A percentile compares a stretch with the other conserved stretches of the same genome.
These are phyloP conservation scores for Phytophthora tubulina DNA, from an alignment of 352 stramenopile species.

Conservation along the genomic window DNA sequence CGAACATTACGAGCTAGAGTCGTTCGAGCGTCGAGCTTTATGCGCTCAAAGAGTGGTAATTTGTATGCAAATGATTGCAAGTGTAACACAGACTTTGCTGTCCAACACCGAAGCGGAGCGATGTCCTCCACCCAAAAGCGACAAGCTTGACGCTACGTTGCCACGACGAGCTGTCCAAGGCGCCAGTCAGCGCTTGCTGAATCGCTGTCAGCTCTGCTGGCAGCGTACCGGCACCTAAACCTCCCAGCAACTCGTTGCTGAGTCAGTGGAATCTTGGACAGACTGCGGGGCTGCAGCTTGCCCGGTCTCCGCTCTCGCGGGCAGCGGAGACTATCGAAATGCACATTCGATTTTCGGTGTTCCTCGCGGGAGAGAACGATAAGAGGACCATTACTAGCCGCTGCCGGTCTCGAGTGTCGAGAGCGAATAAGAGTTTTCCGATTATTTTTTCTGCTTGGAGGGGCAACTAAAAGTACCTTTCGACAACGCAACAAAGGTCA, in stretches of 20 bases:
- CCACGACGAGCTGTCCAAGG: slow-evolving; percentile 5
- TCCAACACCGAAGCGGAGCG: slow-evolving; percentile 11
- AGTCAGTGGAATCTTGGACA: not conserved
- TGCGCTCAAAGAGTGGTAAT: not conserved
- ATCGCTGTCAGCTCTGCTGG: not conserved
- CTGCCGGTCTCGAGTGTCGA: slow-evolving; percentile 4
- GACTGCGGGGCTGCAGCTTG: not conserved
- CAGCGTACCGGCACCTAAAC: not conserved
- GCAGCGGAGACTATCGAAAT: slow-evolving; percentile 15
- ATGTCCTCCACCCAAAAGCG: not conserved
- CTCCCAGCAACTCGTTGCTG: slow-evolving; percentile 8
- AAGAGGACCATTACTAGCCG: slow-evolving; percentile 1
- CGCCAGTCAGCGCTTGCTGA: not conserved
- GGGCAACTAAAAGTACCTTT: slow-evolving; percentile 1
- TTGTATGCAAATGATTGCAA: slow-evolving; percentile 6
- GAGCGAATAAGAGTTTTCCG: slow-evolving; percentile 15
- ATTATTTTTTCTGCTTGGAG: slow-evolving; percentile 7
- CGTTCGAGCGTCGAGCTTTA: slow-evolving; percentile 16
- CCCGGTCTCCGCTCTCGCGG: slow-evolving; percentile 13
- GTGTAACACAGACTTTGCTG: not conserved
- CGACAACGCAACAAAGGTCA: slow-evolving; percentile 16
- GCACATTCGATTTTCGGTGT: slow-evolving; percentile 25
- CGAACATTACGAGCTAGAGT: slow-evolving; percentile 9
- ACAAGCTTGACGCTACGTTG: slow-evolving; percentile 8
- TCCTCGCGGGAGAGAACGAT: slow-evolving; percentile 20